A percentile compares a stretch with the other conserved stretches of the same genome.
Evolutionary conservation across 1,284 basidiomycete species (phyloP).

Genomic region (Albatrellus sp.): DNA sequence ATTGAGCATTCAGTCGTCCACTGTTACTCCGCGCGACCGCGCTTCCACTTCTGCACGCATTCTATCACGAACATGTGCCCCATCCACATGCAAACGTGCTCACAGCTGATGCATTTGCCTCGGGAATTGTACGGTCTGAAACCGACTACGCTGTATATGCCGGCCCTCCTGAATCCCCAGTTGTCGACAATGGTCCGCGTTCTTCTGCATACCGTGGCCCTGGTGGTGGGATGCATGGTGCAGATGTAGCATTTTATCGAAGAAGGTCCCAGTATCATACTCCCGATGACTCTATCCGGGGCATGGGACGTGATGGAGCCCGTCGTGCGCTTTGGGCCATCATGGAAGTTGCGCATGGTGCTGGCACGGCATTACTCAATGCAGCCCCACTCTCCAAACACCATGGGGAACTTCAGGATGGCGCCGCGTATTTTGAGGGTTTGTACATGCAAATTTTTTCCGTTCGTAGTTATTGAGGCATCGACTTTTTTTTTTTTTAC

Average conservation of each 20-base stretch:
- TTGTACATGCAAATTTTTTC: slow-evolving; percentile 16
- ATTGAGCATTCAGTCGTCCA: slow-evolving; percentile 34
- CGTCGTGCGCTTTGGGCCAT: slow-evolving; percentile 57
- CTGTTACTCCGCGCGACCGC: slow-evolving; percentile 56
- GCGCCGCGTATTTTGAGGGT: slow-evolving; percentile 64
- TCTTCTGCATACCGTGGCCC: slow-evolving; percentile 12
- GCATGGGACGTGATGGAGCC: slow-evolving; percentile 30
- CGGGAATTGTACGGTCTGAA: slow-evolving; percentile 44
- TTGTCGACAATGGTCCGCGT: not conserved
- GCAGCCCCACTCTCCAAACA: too few relatives aligned
- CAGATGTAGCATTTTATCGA: slow-evolving; percentile 66
- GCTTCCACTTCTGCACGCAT: slow-evolving; percentile 35
- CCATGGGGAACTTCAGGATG: slow-evolving; percentile 16
- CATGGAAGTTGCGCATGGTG: slow-evolving; percentile 50
- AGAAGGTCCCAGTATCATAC: slow-evolving; percentile 64
- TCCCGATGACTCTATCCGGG: slow-evolving; percentile 45
- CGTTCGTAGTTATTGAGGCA: too few relatives aligned
- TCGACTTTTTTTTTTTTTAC: not conserved
- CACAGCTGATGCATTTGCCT: slow-evolving; percentile 51
- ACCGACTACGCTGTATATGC: slow-evolving; percentile 62
- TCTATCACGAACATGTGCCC: slow-evolving; percentile 29
- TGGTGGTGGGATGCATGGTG: slow-evolving; percentile 38
- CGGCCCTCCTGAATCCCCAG: not conserved
- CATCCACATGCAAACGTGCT: slow-evolving; percentile 61
- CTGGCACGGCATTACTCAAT: slow-evolving; percentile 36